phyloP scores from a whole-genome alignment of 2,329 filamentous ascomycete species.

The Aspergillus pseudotamarii region DNA sequence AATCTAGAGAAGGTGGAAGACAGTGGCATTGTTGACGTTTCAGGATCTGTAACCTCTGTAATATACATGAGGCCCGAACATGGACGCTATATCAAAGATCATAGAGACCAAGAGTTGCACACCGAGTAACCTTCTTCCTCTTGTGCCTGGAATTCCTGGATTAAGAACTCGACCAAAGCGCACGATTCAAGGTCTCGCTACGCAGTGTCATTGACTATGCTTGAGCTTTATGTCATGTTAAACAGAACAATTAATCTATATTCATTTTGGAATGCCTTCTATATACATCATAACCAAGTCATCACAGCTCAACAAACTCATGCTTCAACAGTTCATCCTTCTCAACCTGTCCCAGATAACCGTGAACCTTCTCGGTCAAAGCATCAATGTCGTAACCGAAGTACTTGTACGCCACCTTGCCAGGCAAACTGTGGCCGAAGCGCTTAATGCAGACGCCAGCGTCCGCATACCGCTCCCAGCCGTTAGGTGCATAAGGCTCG shows the following conservation, averaged over 20 bases:
- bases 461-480: constrained; percentile 56
- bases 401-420: constrained; percentile 25
- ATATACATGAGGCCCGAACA: too few species aligned
- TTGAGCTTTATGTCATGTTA: not conserved
- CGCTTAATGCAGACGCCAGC: constrained; percentile 50
- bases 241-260: not conserved
- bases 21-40: too few species aligned
- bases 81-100: too few species aligned
- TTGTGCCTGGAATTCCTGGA: too few species aligned
- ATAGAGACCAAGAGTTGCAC: too few species aligned
- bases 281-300: not conserved
- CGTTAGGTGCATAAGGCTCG: constrained; percentile 51
- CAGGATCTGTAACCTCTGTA: too few species aligned
- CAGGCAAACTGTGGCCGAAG: constrained; percentile 42
- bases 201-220: too few species aligned
- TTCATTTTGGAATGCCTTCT: not conserved
- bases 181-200: too few species aligned
- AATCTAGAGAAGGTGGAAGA: too few species aligned
- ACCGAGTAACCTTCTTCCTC: too few species aligned
- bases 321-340: not conserved
- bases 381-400: constrained; percentile 23
- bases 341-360: not conserved
- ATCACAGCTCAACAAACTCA: not conserved
- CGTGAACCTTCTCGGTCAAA: not conserved
- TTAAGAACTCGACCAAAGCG: too few species aligned